Percentiles rank a stretch among this genome's conserved stretches.
These are phyloP conservation scores for Termitomyces sp. DNA, from an alignment of 768 basidiomycete genomes.

Conservation along the genomic window DNA sequence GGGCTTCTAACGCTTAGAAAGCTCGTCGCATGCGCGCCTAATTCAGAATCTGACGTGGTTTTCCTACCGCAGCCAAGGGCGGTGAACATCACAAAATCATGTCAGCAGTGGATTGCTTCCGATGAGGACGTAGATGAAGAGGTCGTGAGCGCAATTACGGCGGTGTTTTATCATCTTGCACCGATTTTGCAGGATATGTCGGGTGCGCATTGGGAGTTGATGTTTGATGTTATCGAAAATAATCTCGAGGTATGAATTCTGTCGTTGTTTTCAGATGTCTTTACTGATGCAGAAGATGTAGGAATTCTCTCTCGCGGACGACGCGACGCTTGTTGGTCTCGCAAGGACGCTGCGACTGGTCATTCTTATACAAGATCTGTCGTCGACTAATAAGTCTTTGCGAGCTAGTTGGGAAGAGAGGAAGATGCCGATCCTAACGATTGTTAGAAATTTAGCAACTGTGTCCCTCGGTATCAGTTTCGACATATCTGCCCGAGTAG, in stretches of 20 bases:
- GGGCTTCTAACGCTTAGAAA: constrained; percentile 68
- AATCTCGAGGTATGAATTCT: constrained; percentile 69
- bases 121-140: constrained; percentile 69
- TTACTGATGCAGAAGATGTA: constrained; percentile 20
- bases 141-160: constrained; percentile 72
- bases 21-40: constrained; percentile 70
- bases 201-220: constrained; percentile 90
- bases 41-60: constrained; percentile 69
- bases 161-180: constrained; percentile 68
- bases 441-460: constrained; percentile 59
- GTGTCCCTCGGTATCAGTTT: constrained; percentile 39
- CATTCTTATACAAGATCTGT: constrained; percentile 62
- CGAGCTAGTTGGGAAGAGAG: constrained; percentile 64
- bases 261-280: background rate
- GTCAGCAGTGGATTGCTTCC: constrained; percentile 73
- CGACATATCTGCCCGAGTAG: background rate
- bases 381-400: constrained; percentile 67
- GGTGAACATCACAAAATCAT: constrained; percentile 81
- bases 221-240: constrained; percentile 84
- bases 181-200: constrained; percentile 85
- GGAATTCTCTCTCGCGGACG: constrained; percentile 58
- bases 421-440: constrained; percentile 42
- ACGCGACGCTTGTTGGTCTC: constrained; percentile 54
- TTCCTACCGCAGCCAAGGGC: constrained; percentile 85
- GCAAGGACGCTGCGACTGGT: constrained; percentile 68